A percentile compares a stretch with the other conserved stretches of the same genome.
Conservation (phyloP, 768 basidiomycete species). For the Melanogaster broomeanus region DNA sequence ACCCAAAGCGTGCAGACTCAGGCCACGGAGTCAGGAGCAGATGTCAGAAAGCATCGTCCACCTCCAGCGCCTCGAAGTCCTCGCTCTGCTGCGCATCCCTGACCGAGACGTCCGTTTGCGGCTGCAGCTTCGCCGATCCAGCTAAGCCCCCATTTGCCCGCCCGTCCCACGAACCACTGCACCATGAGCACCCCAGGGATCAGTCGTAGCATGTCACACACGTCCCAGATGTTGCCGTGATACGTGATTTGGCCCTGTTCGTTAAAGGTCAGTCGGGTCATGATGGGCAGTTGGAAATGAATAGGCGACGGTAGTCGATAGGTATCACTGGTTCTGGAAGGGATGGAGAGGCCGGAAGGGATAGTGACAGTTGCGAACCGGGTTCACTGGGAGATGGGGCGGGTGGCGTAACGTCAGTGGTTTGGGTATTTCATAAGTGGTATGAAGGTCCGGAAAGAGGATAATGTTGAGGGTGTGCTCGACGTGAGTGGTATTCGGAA, state of each 20-base stretch:
- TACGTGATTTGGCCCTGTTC: slow-evolving; percentile 79
- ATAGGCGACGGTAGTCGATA: slow-evolving; percentile 65
- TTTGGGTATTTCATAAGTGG: slow-evolving; percentile 40
- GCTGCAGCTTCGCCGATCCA: slow-evolving; percentile 28
- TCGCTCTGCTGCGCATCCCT: slow-evolving; percentile 2
- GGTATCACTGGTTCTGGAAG: slow-evolving; percentile 61
- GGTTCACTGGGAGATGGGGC: slow-evolving; percentile 30
- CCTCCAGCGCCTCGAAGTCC: not conserved
- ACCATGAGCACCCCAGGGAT: slow-evolving; percentile 67
- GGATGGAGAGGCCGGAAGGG: slow-evolving; percentile 42
- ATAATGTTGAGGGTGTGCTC: slow-evolving; percentile 81
- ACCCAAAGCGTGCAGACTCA: too few relatives aligned
- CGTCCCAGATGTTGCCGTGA: slow-evolving; percentile 82
- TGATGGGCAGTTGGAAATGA: slow-evolving; percentile 74
- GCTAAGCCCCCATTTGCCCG: slow-evolving; percentile 58
- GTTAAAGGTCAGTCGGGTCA: slow-evolving; percentile 77
- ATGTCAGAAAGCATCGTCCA: slow-evolving; percentile 11
- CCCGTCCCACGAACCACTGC: slow-evolving; percentile 68
- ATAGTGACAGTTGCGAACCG: slow-evolving; percentile 27
- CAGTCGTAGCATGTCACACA: slow-evolving; percentile 73
- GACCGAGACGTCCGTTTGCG: slow-evolving; percentile 5
- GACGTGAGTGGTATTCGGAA: too few relatives aligned
- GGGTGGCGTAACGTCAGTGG: slow-evolving; percentile 37
- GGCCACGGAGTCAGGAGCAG: slow-evolving; percentile 2
- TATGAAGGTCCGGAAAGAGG: slow-evolving; percentile 71